phyloP scores from a whole-genome alignment of 805 yeast species.

The Grigorovia transvaalensis region DNA sequence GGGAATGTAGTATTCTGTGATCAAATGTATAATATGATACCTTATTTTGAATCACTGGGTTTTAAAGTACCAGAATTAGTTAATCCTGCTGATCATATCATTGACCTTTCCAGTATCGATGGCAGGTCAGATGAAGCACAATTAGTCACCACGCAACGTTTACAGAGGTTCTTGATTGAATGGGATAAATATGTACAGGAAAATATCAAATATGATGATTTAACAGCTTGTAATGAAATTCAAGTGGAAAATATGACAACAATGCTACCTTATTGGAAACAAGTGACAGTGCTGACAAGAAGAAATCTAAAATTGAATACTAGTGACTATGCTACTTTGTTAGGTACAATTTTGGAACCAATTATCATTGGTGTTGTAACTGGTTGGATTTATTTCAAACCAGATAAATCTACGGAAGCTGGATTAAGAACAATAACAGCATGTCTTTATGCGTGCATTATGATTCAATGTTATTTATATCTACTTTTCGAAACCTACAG shows the following conservation, averaged over 20 bases:
- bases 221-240: conserved; percentile 11
- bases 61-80: conserved; percentile 35
- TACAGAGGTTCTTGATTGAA: conserved; percentile 25
- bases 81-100: conserved; percentile 53
- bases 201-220: neutral
- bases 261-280: conserved; percentile 34
- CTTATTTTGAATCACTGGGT: conserved; percentile 42
- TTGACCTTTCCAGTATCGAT: conserved; percentile 51
- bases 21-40: conserved; percentile 34
- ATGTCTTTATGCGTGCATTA: conserved; percentile 41
- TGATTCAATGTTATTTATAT: conserved; percentile 46
- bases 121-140: conserved; percentile 32
- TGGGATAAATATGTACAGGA: conserved; percentile 29
- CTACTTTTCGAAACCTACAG: conserved; percentile 50
- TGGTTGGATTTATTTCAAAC: conserved; percentile 72
- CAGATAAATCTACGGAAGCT: conserved; percentile 29
- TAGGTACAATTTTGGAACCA: conserved; percentile 37
- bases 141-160: conserved; percentile 25
- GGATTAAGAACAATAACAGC: conserved; percentile 57
- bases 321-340: conserved; percentile 42
- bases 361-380: conserved; percentile 45
- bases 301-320: conserved; percentile 38
- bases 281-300: conserved; percentile 34
- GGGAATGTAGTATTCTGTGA: conserved; percentile 46
- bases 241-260: conserved; percentile 20